Base-by-base conservation (phyloP, 768 basidiomycete genomes). In the Leccinum variicolor region DNA sequence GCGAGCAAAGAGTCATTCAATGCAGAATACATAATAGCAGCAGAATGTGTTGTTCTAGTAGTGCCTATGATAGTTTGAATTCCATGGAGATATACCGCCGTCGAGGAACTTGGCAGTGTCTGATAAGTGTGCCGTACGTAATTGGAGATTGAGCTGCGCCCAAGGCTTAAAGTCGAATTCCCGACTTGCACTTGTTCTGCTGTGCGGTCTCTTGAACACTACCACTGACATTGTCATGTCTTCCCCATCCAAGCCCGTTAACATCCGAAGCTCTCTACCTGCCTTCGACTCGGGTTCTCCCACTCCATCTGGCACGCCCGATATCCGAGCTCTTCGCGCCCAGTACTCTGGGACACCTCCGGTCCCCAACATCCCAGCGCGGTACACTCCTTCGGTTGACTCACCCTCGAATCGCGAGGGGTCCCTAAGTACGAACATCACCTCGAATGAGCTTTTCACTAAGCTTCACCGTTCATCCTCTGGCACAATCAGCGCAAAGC, bases 291-390 rank as follows among this genome's bases (percentile, higher is more conserved):
- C 72, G 1, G 51, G 19, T 5, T 23, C 61, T 43, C 60, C 69
- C 31, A 77, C 79, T 14, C 76, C 79, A 1, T 63, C 76, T 14
- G 85, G 85, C 46, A 87, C 89, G 19, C 86, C 89, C 7, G 84
- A 86, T 64, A 71, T 88, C 57, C 80, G 83, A 33, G 75, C 77
- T 14, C 74, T 90, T n/a, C 82, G 88, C 3, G 84, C 85, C 19
- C 83, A 83, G 56, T 89, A 86, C 63, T 81, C 82, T 6, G 80
- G 77, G 51, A 81, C 85, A 70, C 77, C 81, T 25, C 79, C 79
- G 3, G 68, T 74, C 1, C 75, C 79, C 28, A 79, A 81, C 59
- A 75, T 82, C 43, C 85, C 86, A 15, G 74, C 77, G 0, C 79
- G 87, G 21, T 81, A 83, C 60, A 84, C 86, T 25, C 84, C 85